Evolutionary conservation across 495 filamentous ascomycete species (phyloP), one percentile per base, ranked within the genome.

Genomic region (Aspergillus heteromorphus): DNA sequence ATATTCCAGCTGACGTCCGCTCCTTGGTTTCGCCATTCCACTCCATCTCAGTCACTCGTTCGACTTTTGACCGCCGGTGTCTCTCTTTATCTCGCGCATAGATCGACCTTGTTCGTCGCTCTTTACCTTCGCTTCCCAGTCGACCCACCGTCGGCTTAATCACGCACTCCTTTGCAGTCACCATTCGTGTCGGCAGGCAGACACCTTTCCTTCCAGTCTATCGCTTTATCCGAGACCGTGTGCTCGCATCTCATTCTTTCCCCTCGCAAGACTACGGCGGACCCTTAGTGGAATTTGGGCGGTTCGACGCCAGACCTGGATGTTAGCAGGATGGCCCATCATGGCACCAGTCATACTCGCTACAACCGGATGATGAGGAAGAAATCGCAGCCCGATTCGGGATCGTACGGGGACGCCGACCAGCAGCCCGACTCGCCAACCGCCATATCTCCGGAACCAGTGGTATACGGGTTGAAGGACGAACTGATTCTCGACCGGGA

Each of bases 1-100:
- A 20, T 47, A 17, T 43, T 34, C 41, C 62, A 56, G 60, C 56
- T 61, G 60, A 67, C 63, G 64, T 69, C 64, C 66, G 42, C 62
- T 69, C 66, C 53, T 69, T 69, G 55, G 48, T 58, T 55, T 51
- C 54, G 21, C 31, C 49, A 29, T 23, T 34, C 40, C 36, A 49
- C 18, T 40, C 43, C 13, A 31, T 19, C 13, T 11, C 23, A 43
- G 27, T 43, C 53, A 19, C 17, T 55, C 53, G 34, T 34, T 55
- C 36, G 17, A 20, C 40, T 19, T 20, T 43, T 14, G 16, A 29
- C n/a, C 48, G 20, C 34, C 16, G 45, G n/a, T 31, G 20, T 43
- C 40, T 30, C 21, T 31, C 36, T 49, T 40, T 43, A 18, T 30
- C 20, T 48, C 48, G 20, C 38, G 36, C 23, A 48, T 3, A 17